Evolutionary conservation across 805 yeast species (phyloP).

Genomic region (Osmozyma mogii): DNA sequence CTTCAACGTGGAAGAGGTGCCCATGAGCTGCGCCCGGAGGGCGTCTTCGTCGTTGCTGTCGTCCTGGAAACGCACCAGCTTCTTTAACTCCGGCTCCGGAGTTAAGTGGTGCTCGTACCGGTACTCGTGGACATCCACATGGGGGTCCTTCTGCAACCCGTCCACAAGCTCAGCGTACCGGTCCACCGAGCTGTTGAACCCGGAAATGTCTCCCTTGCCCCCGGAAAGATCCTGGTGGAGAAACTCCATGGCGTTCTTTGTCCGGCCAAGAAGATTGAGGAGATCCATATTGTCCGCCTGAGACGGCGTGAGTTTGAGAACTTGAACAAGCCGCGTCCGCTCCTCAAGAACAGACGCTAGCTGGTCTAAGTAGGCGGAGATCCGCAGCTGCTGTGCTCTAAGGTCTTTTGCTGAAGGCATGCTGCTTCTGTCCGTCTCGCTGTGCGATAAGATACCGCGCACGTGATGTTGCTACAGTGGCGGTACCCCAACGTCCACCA

Average conservation of each 20-base stretch:
- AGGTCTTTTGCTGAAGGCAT: constrained; percentile 14
- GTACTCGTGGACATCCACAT: constrained; percentile 26
- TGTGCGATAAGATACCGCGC: neutral
- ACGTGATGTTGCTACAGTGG: neutral
- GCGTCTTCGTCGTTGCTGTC: constrained; percentile 14
- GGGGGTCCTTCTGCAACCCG: constrained; percentile 17
- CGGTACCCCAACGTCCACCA: no score
- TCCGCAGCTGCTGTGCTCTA: constrained; percentile 13
- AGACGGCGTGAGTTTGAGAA: constrained; percentile 30
- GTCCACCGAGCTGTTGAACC: constrained; percentile 2
- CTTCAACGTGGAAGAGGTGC: constrained; percentile 20
- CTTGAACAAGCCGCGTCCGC: constrained; percentile 19
- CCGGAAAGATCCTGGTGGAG: constrained; percentile 21
- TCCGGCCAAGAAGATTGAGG: constrained; percentile 19
- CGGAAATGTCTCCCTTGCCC: constrained; percentile 2
- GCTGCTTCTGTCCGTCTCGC: neutral
- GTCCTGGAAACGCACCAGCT: constrained; percentile 34
- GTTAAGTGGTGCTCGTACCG: constrained; percentile 12
- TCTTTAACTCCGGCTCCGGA: no score
- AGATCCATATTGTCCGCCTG: constrained; percentile 31
- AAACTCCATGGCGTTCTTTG: constrained; percentile 20
- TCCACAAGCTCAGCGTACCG: constrained; percentile 14
- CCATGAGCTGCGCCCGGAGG: constrained; percentile 26
- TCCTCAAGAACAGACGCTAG: constrained; percentile 26
- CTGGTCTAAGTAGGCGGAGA: constrained; percentile 17